Percentiles rank a stretch among this genome's conserved stretches.
These are phyloP conservation scores for Candida montana DNA, from an alignment of 805 yeast species.

Conservation along the genomic window DNA sequence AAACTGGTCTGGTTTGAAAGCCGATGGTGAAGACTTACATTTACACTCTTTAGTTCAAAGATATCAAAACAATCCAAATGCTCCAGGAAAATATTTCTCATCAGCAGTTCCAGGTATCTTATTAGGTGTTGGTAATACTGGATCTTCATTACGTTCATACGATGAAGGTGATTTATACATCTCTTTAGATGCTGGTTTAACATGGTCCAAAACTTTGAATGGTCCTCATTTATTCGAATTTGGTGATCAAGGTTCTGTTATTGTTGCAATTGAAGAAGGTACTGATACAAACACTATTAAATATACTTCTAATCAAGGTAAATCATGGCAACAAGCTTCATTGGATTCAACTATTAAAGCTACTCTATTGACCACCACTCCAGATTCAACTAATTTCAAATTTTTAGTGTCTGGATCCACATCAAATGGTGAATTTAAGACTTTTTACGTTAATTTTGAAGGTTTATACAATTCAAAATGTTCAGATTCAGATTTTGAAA, in stretches of 20 bases:
- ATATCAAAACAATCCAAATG: slow-evolving; percentile 15
- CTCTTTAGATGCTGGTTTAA: slow-evolving; percentile 72
- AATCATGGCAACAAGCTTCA: slow-evolving; percentile 50
- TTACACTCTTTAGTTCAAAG: slow-evolving; percentile 31
- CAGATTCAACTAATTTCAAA: slow-evolving; percentile 64
- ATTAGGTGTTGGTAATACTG: slow-evolving; percentile 38
- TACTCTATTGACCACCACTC: slow-evolving; percentile 44
- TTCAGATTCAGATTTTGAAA: slow-evolving; percentile 53
- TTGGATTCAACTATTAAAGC: slow-evolving; percentile 42
- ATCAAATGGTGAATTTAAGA: slow-evolving; percentile 15
- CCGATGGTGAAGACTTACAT: slow-evolving; percentile 30
- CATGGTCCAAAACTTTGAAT: slow-evolving; percentile 57
- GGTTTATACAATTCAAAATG: slow-evolving; percentile 43
- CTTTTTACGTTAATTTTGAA: slow-evolving; percentile 46
- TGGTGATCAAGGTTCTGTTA: slow-evolving; percentile 77
- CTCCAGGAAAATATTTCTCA: slow-evolving; percentile 29
- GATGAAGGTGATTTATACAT: slow-evolving; percentile 46
- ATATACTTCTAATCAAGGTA: slow-evolving; percentile 72
- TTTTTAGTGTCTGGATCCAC: slow-evolving; percentile 46
- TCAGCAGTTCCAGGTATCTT: slow-evolving; percentile 41
- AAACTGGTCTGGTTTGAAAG: slow-evolving; percentile 28
- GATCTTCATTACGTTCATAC: slow-evolving; percentile 20
- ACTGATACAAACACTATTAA: slow-evolving; percentile 32
- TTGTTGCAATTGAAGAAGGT: slow-evolving; percentile 50
- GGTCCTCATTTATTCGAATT: slow-evolving; percentile 50